These are phyloP conservation scores for Ustilago curta DNA, from an alignment of 1,284 basidiomycete genomes.

Conservation along the genomic window DNA sequence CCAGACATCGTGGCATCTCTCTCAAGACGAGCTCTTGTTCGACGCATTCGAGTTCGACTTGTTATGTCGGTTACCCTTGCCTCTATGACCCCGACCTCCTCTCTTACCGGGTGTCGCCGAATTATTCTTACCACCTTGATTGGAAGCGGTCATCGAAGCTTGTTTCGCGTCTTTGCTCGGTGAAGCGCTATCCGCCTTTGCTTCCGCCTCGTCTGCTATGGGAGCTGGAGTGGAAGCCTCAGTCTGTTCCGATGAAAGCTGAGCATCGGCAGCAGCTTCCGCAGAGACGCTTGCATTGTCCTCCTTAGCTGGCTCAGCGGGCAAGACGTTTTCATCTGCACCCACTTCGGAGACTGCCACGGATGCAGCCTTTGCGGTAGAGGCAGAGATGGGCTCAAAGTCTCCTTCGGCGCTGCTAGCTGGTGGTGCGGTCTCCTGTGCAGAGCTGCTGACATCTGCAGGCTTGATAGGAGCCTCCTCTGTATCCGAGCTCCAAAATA, in stretches of 20 bases:
- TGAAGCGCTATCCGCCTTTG: neutral
- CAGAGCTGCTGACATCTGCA: neutral
- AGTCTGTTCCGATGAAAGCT: neutral
- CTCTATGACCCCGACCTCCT: slow-evolving; percentile 19
- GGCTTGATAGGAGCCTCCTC: neutral
- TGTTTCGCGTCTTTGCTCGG: slow-evolving; percentile 8
- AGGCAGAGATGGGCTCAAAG: slow-evolving; percentile 19
- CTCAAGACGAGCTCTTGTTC: slow-evolving; percentile 19
- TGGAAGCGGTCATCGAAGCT: slow-evolving; percentile 1
- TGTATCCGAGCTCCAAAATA: slow-evolving; percentile 3
- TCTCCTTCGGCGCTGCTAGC: slow-evolving; percentile 19
- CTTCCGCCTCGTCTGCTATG: neutral
- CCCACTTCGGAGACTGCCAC: neutral
- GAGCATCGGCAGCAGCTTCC: slow-evolving; percentile 4
- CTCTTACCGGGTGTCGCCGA: slow-evolving; percentile 25
- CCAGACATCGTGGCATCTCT: neutral
- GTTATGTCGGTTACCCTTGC: slow-evolving; percentile 37
- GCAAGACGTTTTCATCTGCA: neutral
- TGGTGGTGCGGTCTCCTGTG: slow-evolving; percentile 12
- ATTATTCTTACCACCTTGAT: slow-evolving; percentile 23
- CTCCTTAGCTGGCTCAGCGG: slow-evolving; percentile 26
- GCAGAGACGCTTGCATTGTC: slow-evolving; percentile 17
- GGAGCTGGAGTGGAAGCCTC: neutral
- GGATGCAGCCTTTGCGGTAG: neutral
- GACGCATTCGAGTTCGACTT: slow-evolving; percentile 33